Evolutionary conservation across 441 rosid genomes (phyloP), one percentile per base, ranked within the genome.

Genomic region (Oxalis stricta): DNA sequence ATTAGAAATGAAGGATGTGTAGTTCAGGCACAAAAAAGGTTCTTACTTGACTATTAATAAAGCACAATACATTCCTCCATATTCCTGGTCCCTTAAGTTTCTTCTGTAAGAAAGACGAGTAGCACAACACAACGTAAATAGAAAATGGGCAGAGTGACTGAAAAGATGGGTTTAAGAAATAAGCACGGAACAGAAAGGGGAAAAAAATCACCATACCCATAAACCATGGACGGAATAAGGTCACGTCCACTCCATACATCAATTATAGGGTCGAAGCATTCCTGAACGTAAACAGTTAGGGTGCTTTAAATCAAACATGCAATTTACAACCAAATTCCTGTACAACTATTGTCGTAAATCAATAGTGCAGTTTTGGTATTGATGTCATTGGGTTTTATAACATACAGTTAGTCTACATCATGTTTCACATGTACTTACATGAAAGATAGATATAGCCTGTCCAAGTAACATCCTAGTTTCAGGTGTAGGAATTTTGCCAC

Each of bases 401-500:
- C n/a, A n/a, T n/a, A n/a, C n/a, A n/a, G n/a, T n/a, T n/a, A n/a
- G n/a, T n/a, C n/a, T n/a, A n/a, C n/a, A n/a, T n/a, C n/a, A n/a
- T 10, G 10, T 29, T 18, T 14, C 30, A 5, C 5, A 7, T 18
- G 15, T 31, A 64, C 77, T 72, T 59, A 80, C 91, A 64, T 72
- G 82, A 49, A 80, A 80, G 52, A 80, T 80, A 8, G 75, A 56
- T 46, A 77, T 76, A 11, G 85, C 82, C 53, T 77, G 78, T 33
- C 82, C 66, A 44, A 81, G 82, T 56, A 81, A 54, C 48, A 59
- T 34, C 49, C 71, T 69, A 50, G 63, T 59, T 53, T 77, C 85
- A 14, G 74, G 55, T 32, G 73, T 61, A 41, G 63, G 56, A 33
- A 64, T 26, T 64, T 60, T 77, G 48, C 80, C 84, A 42, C 71